Evolutionary conservation across 768 basidiomycete species (phyloP), one percentile per base, ranked within the genome.

Genomic region (Hemileccinum rubropunctum): DNA sequence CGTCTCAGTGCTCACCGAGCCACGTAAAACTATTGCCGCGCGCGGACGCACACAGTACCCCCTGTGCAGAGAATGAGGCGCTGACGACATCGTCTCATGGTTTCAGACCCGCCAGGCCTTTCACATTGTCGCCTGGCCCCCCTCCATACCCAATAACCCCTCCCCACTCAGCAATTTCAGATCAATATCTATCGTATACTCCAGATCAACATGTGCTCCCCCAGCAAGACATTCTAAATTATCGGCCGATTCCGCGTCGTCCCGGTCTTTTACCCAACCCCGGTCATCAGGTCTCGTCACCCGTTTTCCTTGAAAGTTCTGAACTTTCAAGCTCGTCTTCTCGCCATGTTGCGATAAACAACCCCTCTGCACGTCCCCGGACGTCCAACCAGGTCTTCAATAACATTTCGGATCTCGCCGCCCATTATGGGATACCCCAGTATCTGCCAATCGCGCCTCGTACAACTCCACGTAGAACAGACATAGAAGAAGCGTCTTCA

Each of bases 381-480:
- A 85, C 87, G 73, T 78, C 78, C 35, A 74, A 73, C 50, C 74
- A 75, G 71, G 78, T 87, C 58, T 87, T 86, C 61, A 69, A 73
- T 60, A 79, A 79, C 67, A 71, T 82, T 47, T 77, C 78, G 70
- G 87, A 85, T 72, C 73, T 86, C 49, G 83, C 86, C 60, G 75
- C 82, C 62, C 87, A 88, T 51, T 82, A 88, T 87, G 87, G 86
- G 71, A 81, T 89, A 64, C 87, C 88, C 52, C 79, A 82, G 58
- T 78, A 75, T 54, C 68, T 90, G 42, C 87, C 88, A 40, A 81
- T 80, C 45, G 79, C 81, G 48, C 87, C 87, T 53, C 77, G 80
- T 47, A 80, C 81, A 65, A 75, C 73, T 57, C 75, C 78, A 50
- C 75, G 66, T 62, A 71, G 69, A 66, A 47, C 66, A 58, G 62